Evolutionary conservation across 345 rosid genomes (phyloP).

Genomic region (Salix suchowensis): DNA sequence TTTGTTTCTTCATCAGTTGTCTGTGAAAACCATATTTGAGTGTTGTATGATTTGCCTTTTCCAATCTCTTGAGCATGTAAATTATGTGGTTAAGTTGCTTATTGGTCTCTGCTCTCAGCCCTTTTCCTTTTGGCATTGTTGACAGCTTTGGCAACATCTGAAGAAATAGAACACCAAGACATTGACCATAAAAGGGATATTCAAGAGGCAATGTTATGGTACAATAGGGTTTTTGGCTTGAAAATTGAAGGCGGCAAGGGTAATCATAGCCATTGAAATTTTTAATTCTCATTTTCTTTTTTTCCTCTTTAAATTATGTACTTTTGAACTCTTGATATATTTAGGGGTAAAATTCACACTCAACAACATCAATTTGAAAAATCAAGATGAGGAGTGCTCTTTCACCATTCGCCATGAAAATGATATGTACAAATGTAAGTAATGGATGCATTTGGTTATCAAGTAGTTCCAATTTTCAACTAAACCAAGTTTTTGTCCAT

Average conservation of each 20-base stretch:
- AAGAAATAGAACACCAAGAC: constrained; percentile 41
- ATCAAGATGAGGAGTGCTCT: constrained; percentile 45
- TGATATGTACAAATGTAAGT: constrained; percentile 65
- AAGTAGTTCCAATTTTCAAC: neutral
- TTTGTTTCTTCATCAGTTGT: neutral
- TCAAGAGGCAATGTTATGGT: constrained; percentile 74
- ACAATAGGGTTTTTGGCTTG: constrained; percentile 71
- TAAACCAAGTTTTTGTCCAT: neutral
- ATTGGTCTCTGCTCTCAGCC: neutral
- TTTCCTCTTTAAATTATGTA: neutral
- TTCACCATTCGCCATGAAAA: constrained; percentile 66
- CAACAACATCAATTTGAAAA: constrained; percentile 43
- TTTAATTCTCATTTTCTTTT: neutral
- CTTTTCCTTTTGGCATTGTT: constrained; percentile 12
- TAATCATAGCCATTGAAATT: constrained; percentile 19
- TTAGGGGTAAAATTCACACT: constrained; percentile 85
- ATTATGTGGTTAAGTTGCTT: neutral
- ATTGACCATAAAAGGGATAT: constrained; percentile 42
- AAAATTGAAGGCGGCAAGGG: constrained; percentile 82
- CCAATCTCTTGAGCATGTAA: neutral
- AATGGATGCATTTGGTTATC: neutral
- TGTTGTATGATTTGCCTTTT: neutral
- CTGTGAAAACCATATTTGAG: neutral
- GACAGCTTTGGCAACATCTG: constrained; percentile 39
- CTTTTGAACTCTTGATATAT: constrained; percentile 19